Base-by-base conservation (phyloP, 2,329 filamentous ascomycete species). In the Aureobasidium pullulans region DNA sequence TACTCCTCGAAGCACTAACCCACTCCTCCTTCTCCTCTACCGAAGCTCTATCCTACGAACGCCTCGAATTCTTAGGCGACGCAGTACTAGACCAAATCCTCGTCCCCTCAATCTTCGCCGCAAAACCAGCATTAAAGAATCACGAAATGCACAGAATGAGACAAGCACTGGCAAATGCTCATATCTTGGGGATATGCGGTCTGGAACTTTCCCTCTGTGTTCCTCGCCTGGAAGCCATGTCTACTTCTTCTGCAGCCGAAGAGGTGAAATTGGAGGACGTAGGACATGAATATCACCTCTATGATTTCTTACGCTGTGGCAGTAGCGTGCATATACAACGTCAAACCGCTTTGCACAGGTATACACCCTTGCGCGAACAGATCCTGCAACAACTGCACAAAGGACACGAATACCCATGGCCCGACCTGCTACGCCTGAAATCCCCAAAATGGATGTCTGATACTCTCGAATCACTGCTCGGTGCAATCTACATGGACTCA, bases 61-160 rank as follows among this genome's bases (percentile, higher is more conserved):
- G 91, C 0, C 80, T 96, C 1, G 93, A 96, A 68, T 96, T 94
- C 66, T 76, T 96, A 0, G 93, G 93, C 1, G 93, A 97, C 66
- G 83, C 90, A 0, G 77, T 96, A 2, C 82, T 97, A 0, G 93
- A 97, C 71, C 81, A 85, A 65, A 76, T 96, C 59, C 76, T 96
- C 50, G 84, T 89, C 7, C 76, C 75, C 0, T 77, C 74, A n/a
- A 73, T 93, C 6, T 88, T 83, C 70, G 67, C 75, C 0, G 73
- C 79, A 3, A 68, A 84, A 0, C 69, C 71, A 2, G 68, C 78
- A 2, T 72, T 83, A 10, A 70, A 76, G 2, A 81, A 83, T 52
- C 73, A 77, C 50, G 74, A 81, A n/a, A 89, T 97, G 83, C 90
- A 96, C 65, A 75, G 84, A 2, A 76, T 93, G 59, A 86, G 89